Base-by-base conservation (phyloP, 352 stramenopile genomes). In the Globisporangium viniferum region DNA sequence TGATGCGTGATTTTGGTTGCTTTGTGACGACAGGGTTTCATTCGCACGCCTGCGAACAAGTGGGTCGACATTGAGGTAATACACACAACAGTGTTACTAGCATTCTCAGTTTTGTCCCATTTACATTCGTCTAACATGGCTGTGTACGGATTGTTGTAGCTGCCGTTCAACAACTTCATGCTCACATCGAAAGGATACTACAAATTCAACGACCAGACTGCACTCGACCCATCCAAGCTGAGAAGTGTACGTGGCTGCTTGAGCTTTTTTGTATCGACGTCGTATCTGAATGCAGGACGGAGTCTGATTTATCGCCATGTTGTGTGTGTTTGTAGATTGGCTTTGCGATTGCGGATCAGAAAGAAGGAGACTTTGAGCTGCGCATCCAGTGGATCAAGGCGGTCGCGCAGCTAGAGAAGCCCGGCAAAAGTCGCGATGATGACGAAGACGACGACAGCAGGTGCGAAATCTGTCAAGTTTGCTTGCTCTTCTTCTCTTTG, bases 311-410 rank as follows among this genome's bases (percentile, higher is more conserved):
- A 10, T 20, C 62, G 14, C 14, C 6, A 36, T 5, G 20, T 22
- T 49, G n/a, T 60, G 1, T 31, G n/a, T 57, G n/a, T 27, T 53
- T 51, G 24, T 55, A 95, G 86, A 78, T 95, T 51, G 88, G 88
- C 0, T 91, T 95, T 71, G 88, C 88, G 3, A 93, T 95, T 39
- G 84, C 88, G 48, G 88, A 95, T 71, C 81, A 95, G 64, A 90
- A 92, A 46, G 88, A 95, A 77, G 88, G 88, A 35, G 80, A 92
- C 53, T 95, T 95, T 66, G 81, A 94, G 76, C 74, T 95, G 59
- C 80, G 81, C 48, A 73, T 95, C 33, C 81, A 95, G 65, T 95
- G 88, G 88, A 94, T 95, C 63, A 95, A 95, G 73, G 88, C 86
- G 8, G 64, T 94, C 22, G 81, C 84, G 53, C 79, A 91, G 56